These are phyloP conservation scores for Kazachstania sp. DNA, from an alignment of 1,139 yeast species.

Conservation along the genomic window DNA sequence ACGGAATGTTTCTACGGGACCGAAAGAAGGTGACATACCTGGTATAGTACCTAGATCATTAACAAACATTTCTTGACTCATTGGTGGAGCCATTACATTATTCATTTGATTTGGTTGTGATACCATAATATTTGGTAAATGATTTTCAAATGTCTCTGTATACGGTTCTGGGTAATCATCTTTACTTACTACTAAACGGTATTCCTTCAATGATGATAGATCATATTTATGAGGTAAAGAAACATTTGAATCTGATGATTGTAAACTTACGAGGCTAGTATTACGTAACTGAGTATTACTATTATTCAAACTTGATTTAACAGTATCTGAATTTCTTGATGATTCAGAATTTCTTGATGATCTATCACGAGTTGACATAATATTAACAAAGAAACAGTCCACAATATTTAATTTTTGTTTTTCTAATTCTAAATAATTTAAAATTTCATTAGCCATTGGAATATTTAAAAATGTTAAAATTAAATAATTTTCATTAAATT, in stretches of 20 bases:
- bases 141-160: slow-evolving; percentile 13
- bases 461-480: slow-evolving; percentile 75
- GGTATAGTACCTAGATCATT: slow-evolving; percentile 11
- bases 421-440: slow-evolving; percentile 50
- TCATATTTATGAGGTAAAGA: slow-evolving; percentile 12
- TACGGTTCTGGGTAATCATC: slow-evolving; percentile 15
- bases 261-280: slow-evolving; percentile 11
- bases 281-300: slow-evolving; percentile 3
- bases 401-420: slow-evolving; percentile 40
- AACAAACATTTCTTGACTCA: slow-evolving; percentile 17
- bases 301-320: not conserved
- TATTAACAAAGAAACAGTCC: slow-evolving; percentile 57
- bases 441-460: slow-evolving; percentile 75
- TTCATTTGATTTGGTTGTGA: slow-evolving; percentile 14
- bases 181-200: slow-evolving; percentile 9
- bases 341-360: not conserved
- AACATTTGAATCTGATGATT: slow-evolving; percentile 11
- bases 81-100: slow-evolving; percentile 10
- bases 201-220: slow-evolving; percentile 8
- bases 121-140: slow-evolving; percentile 12
- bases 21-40: slow-evolving; percentile 10
- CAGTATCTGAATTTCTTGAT: not conserved
- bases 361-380: not conserved
- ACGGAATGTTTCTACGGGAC: not conserved
- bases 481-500: slow-evolving; percentile 45